Base-by-base conservation (phyloP, 1,284 basidiomycete species). In the Irpex rosettiformis region DNA sequence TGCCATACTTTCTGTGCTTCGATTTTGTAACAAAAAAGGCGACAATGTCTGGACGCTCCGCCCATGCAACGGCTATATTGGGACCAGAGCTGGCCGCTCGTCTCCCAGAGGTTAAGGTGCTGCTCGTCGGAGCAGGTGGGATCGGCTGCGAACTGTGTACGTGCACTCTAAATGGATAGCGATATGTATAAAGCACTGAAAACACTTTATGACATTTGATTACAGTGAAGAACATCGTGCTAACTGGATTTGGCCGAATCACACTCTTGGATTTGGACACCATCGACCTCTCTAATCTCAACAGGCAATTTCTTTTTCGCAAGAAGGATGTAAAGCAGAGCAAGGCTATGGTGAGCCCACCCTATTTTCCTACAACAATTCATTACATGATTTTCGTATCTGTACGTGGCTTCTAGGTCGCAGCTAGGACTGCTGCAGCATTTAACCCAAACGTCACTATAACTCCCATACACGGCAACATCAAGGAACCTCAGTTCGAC, bases 251-350 rank as follows among this genome's bases (percentile, higher is more conserved):
- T 66, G 91, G 89, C 29, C 81, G 94, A 68, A 95, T 98, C 63
- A 96, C 96, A 0, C 78, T 95, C 66, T 83, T 99, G 64, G 97
- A 99, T 76, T 81, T 99, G 61, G 97, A 99, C 76, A 99, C 96
- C 5, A 99, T 99, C 73, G 97, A 99, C 80, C 82, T 99, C 29
- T 98, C 95, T 55, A 99, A 99, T 72, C 80, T 99, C 55, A 99
- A 99, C 71, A 85, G 97, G 22, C 97, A 99, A 70, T 99, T 99
- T 74, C 79, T 99, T 40, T 99, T 99, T 76, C 86, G 88, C 63
- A 98, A 98, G 76, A 96, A 96, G 67, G 96, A 98, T 70, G 93
- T 99, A 61, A 96, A 97, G 69, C 92, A 98, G 70, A 90, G 94
- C 66, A 99, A 99, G 77, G 91, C 96, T 5, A 70, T 96, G 72